Base-by-base conservation (phyloP, 1,139 yeast genomes). In the Suhomyces wounanorum region DNA sequence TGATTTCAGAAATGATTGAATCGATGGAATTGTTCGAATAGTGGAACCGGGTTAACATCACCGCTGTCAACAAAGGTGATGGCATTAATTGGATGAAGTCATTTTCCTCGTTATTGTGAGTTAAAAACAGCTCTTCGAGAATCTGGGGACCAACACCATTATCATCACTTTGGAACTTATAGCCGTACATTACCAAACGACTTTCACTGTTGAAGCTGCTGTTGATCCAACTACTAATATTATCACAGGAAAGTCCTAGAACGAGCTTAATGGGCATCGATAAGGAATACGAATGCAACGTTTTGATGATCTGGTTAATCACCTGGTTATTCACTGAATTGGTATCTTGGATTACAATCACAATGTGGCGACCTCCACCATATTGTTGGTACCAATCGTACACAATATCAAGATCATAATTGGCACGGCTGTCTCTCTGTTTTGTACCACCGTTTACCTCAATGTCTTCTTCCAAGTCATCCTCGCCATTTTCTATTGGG, bases 301-400 rank as follows among this genome's bases (percentile, higher is more conserved):
- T 62, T 45, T 72, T 73, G 23, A 86, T 59, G 35, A 85, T 61
- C 26, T 77, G 82, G 43, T 82, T 73, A 21, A 86, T 62, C 2
- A 83, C 71, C n/a, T 72, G 73, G 10, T 75, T 68, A 40, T 77
- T 79, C 51, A 85, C 77, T 2, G 87, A 76, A 58, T 83, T 88
- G 1, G 87, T 78, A 61, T 86, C 90, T 59, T 85, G 88, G n/a
- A 87, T 61, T 7, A 84, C 66, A 4, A 83, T 65, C 13, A 82
- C 66, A 17, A 79, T 60, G 21, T 77, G 28, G 49, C 51, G 17
- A 53, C 50, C 14, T 40, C 52, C 21, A 44, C 39, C 21, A 46
- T 52, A 13, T 52, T 56, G 37, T 17, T 37, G 14, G 9, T 66
- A 76, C 82, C 84, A 82, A 36, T 78, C 81, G 21, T 65, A 71